Evolutionary conservation across 768 basidiomycete genomes (phyloP), one percentile per base, ranked within the genome.

Genomic region (Lactifluus pinguis): DNA sequence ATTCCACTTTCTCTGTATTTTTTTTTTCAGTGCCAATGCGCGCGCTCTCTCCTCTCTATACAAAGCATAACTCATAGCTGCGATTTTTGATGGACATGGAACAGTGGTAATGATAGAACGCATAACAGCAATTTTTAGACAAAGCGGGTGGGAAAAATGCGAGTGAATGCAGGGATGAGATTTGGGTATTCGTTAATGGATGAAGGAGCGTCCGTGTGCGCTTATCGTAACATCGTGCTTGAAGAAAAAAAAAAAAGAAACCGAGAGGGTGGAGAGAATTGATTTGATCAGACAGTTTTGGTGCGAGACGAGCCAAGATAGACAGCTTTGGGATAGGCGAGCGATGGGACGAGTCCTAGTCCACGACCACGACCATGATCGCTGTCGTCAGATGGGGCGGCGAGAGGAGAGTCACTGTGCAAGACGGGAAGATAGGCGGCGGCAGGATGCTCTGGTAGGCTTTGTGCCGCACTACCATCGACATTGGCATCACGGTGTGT

Each of bases 101-200:
- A 62, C 61, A 58, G 57, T 54, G 51, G 56, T 62, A 58, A 58
- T 62, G 42, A 62, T 62, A 62, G 56, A 62, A 53, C 58, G 48
- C 56, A 58, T 39, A 53, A 44, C 47, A 49, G 47, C 21, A 38
- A 36, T 14, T 25, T 42, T 25, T 25, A 36, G 44, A 51, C 45
- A 51, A 42, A 47, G 39, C 41, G 17, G 49, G 32, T 39, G 36
- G 3, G 32, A 34, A 34, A 34, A 34, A n/a, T 39, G 39, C 53
- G 11, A 44, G 53, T 9, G 47, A 44, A 4, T 44, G 36, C 19
- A 55, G 13, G 36, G 49, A 19, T 15, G 58, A 53, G 21, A 30
- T 17, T 17, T 32, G 56, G 48, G 42, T 49, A 30, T 34, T 34
- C 32, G 32, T 49, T 8, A 5, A 15, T 34, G 34, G 49, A 15